These are phyloP conservation scores for Cutaneotrichosporon mucoides DNA, from an alignment of 1,284 basidiomycete species.

Conservation along the genomic window DNA sequence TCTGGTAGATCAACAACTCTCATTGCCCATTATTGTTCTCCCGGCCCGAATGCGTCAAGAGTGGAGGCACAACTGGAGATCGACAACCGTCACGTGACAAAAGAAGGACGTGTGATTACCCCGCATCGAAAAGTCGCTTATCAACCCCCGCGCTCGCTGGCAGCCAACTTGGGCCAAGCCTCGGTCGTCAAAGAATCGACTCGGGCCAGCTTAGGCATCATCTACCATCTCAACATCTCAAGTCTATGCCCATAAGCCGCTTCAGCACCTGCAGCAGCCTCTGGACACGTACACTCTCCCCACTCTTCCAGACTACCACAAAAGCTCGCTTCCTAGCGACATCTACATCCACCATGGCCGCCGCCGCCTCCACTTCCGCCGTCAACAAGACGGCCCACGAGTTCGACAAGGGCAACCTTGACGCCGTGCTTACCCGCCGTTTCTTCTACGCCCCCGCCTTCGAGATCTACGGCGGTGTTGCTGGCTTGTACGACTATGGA, in stretches of 20 bases:
- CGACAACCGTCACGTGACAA: no score
- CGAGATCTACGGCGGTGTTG: slow-evolving; percentile 97
- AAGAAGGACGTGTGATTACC: no score
- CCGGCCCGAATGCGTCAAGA: no score
- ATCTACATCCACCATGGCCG: not conserved
- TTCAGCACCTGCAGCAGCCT: slow-evolving; percentile 1
- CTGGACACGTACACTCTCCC: slow-evolving; percentile 17
- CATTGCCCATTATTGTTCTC: no score
- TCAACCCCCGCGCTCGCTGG: no score
- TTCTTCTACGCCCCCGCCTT: slow-evolving; percentile 99
- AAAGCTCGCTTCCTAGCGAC: not conserved
- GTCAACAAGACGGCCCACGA: slow-evolving; percentile 81
- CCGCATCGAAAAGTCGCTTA: no score
- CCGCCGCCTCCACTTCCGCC: slow-evolving; percentile 25
- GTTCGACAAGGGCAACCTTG: slow-evolving; percentile 84
- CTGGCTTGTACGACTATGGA: slow-evolving; percentile 93
- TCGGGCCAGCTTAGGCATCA: no score
- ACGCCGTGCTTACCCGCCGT: slow-evolving; percentile 79
- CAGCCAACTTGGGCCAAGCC: no score
- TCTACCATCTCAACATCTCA: no score
- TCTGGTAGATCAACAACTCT: no score
- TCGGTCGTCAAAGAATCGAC: no score
- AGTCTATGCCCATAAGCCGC: slow-evolving; percentile 15
- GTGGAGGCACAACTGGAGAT: no score
- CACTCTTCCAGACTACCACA: slow-evolving; percentile 1